Evolutionary conservation across 306 rosid genomes (phyloP).

Genomic region (Lathyrus aphaca): DNA sequence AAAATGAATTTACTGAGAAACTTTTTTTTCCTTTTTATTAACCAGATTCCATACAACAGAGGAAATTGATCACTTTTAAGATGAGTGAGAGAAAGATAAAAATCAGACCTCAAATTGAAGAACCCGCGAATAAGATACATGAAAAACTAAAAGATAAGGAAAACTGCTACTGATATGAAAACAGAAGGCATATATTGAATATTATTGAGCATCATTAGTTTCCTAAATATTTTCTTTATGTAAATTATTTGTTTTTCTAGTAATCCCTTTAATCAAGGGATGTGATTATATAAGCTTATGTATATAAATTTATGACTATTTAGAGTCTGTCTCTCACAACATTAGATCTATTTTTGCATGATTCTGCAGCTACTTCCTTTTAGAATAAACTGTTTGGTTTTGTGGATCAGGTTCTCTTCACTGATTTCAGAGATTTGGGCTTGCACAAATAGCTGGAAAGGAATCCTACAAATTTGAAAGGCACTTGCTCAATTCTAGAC

Average conservation of each 20-base stretch:
- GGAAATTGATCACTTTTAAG: not conserved
- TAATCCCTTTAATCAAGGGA: not conserved
- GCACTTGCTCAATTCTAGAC: not conserved
- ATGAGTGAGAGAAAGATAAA: not conserved
- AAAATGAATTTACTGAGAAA: conserved; percentile 1
- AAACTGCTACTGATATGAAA: not conserved
- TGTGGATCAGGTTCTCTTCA: not conserved
- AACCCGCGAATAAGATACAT: not conserved
- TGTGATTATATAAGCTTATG: not conserved
- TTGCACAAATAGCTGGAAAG: not conserved
- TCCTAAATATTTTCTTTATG: not conserved
- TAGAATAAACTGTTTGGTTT: conserved; percentile 8
- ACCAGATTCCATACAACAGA: not conserved
- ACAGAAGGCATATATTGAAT: not conserved
- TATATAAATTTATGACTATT: not conserved
- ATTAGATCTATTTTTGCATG: not conserved
- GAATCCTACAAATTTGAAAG: not conserved
- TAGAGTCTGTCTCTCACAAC: not conserved
- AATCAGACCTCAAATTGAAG: not conserved
- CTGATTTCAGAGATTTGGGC: not conserved
- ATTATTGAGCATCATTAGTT: not conserved
- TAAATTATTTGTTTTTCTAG: not conserved
- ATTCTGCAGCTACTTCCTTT: conserved; percentile 1
- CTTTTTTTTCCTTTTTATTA: not conserved
- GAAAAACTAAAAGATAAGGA: not conserved